Evolutionary conservation across 2,329 filamentous ascomycete genomes (phyloP).

Genomic region (Incumbomyces lentus): DNA sequence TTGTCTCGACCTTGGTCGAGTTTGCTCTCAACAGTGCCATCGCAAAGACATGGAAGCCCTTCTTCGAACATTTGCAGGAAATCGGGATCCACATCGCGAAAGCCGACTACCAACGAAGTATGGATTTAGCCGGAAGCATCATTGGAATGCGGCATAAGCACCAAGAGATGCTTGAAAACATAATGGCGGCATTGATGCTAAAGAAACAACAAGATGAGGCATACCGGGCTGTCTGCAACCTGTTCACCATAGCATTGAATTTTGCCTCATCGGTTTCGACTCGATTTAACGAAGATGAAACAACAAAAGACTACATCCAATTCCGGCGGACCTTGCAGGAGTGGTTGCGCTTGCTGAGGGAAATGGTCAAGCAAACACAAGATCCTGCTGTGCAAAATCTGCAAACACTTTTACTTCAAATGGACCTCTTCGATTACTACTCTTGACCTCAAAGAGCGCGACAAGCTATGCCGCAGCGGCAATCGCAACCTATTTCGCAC

Average conservation of each 20-base stretch:
- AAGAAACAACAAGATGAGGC: constrained; percentile 65
- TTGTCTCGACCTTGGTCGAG: constrained; percentile 59
- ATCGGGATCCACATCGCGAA: constrained; percentile 49
- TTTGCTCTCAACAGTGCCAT: constrained; percentile 78
- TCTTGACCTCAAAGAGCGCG: too few species aligned
- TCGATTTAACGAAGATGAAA: not conserved
- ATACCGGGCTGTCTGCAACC: not conserved
- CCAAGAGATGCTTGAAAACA: constrained; percentile 61
- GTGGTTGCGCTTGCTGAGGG: not conserved
- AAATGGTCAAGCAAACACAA: not conserved
- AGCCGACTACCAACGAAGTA: constrained; percentile 35
- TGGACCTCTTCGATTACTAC: not conserved
- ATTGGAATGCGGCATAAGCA: constrained; percentile 60
- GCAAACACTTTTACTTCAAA: not conserved
- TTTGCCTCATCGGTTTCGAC: not conserved
- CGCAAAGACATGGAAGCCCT: constrained; percentile 58
- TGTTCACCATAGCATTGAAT: not conserved
- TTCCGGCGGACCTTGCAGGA: not conserved
- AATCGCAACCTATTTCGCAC: too few species aligned
- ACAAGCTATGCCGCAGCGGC: too few species aligned
- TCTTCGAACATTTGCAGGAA: constrained; percentile 54
- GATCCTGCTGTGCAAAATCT: not conserved
- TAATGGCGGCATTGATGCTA: constrained; percentile 63
- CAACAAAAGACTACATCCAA: not conserved
- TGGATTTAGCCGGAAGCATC: constrained; percentile 49